Percentiles rank a stretch among this genome's conserved stretches.
Conservation (phyloP, 2,329 filamentous ascomycete genomes). For the Fusarium illudens region DNA sequence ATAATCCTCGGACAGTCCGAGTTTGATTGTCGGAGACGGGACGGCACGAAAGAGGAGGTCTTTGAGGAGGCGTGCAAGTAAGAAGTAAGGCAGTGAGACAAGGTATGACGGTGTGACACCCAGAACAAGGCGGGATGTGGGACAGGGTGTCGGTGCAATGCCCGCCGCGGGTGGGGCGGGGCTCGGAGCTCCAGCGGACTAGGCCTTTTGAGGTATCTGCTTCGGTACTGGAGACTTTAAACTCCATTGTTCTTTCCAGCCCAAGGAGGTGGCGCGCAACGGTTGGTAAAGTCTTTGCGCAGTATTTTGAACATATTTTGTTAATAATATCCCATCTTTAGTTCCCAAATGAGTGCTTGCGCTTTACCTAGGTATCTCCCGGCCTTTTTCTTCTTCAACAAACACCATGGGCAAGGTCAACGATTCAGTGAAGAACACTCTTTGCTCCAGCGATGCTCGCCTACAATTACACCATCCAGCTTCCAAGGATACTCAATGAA, state of each 20-base stretch:
- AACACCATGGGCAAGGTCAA: neutral
- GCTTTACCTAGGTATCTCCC: too few relatives aligned
- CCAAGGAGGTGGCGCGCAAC: slow-evolving; percentile 7
- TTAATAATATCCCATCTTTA: neutral
- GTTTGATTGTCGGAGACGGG: neutral
- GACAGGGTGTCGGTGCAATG: slow-evolving; percentile 23
- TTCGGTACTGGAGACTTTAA: slow-evolving; percentile 18
- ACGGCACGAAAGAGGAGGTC: slow-evolving; percentile 9
- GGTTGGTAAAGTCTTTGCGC: neutral
- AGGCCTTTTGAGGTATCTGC: slow-evolving; percentile 25
- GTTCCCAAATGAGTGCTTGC: neutral
- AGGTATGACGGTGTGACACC: slow-evolving; percentile 34
- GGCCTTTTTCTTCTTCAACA: neutral
- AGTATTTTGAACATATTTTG: neutral
- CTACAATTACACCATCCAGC: neutral
- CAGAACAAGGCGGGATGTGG: slow-evolving; percentile 8
- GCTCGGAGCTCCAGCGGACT: slow-evolving; percentile 7
- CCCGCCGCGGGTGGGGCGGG: slow-evolving; percentile 3
- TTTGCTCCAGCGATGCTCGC: neutral
- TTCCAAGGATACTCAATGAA: neutral
- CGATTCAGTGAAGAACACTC: neutral
- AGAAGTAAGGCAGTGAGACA: slow-evolving; percentile 18
- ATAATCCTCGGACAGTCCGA: neutral
- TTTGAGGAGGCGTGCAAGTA: slow-evolving; percentile 21
- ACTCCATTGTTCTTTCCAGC: slow-evolving; percentile 15